Base-by-base conservation (phyloP, 1,284 basidiomycete species). In the Violaceomyces palustris region DNA sequence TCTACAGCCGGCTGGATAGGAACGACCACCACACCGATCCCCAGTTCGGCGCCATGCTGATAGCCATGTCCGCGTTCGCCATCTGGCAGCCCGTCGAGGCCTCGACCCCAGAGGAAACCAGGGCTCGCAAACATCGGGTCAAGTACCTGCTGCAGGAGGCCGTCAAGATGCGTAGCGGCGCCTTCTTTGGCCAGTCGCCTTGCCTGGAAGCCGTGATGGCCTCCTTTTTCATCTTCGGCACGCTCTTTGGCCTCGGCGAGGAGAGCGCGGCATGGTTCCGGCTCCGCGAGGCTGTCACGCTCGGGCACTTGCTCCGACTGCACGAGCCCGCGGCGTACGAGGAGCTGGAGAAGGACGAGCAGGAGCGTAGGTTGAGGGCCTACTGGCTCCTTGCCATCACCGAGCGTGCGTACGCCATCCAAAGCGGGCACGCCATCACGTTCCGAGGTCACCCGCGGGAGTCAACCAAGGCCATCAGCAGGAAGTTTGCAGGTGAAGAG, bases 371-470 rank as follows among this genome's bases (percentile, higher is more conserved):
- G 6, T 38, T 70, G 5, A 54, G 67, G 12, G 57, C 61, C 0
- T 70, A 69, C 32, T 67, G 67, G 40, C 42, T 70, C 22, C 54
- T 70, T 6, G 67, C 62, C 28, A 70, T 70, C 40, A 70, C 67
- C 2, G 67, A 70, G 39, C 41, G 67, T 3, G 64, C 64, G 10
- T 66, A 61, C 23, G 61, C 64, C 7, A 61, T 66, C 29, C 64
- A 66, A 42, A 48, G 53, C 7, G 59, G 59, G 11, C 54, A 50
- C 3, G 51, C 58, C 12, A 51, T 66, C 27, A 64, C 59, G 4
- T 54, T 66, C 43, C 38, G 58, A 2, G 64, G 64, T 44, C 61
- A 66, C 19, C 64, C 64, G 15, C 36, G 55, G 19, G 55, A 54
- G 21, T 42, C 52, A 10, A 66, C 64, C 7, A 54, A 53, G 14